These are phyloP conservation scores for Lichtheimia corymbifera DNA, from an alignment of 371 early-diverging fungal species.

Conservation along the genomic window DNA sequence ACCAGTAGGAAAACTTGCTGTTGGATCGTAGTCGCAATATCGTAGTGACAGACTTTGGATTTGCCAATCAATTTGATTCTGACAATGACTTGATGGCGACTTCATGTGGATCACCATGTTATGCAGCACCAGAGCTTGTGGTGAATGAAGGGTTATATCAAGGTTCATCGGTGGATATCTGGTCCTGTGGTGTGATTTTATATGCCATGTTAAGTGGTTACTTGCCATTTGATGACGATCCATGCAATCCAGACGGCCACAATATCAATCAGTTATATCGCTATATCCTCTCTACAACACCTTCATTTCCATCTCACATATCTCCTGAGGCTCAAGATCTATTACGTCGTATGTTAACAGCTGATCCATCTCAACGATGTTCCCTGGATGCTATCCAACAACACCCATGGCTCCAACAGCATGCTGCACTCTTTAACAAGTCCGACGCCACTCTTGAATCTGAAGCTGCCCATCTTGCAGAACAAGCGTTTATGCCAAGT, in stretches of 20 bases:
- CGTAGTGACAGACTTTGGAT: conserved; percentile 98
- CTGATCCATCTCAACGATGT: conserved; percentile 55
- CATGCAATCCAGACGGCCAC: conserved; percentile 69
- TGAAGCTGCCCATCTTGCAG: conserved; percentile 10
- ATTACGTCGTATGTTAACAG: conserved; percentile 59
- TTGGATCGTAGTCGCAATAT: conserved; percentile 85
- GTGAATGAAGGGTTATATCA: conserved; percentile 92
- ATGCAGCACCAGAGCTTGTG: conserved; percentile 98
- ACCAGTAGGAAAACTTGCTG: conserved; percentile 83
- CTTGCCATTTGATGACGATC: conserved; percentile 86
- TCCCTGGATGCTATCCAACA: conserved; percentile 50
- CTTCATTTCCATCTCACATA: conserved; percentile 59
- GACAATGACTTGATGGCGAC: conserved; percentile 81
- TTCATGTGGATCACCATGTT: conserved; percentile 97
- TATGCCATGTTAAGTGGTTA: conserved; percentile 77
- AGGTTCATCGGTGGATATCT: conserved; percentile 95
- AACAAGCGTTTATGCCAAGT: conserved; percentile 11
- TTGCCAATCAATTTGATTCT: conserved; percentile 93
- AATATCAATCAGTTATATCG: conserved; percentile 67
- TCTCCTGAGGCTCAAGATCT: conserved; percentile 47
- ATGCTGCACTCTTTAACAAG: conserved; percentile 11
- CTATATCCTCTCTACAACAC: conserved; percentile 62
- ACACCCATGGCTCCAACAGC: conserved; percentile 40
- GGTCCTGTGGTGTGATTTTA: conserved; percentile 94
- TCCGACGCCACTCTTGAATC: conserved; percentile 12